phyloP scores from a whole-genome alignment of 2,329 filamentous ascomycete genomes.

The Trichoderma sp. region DNA sequence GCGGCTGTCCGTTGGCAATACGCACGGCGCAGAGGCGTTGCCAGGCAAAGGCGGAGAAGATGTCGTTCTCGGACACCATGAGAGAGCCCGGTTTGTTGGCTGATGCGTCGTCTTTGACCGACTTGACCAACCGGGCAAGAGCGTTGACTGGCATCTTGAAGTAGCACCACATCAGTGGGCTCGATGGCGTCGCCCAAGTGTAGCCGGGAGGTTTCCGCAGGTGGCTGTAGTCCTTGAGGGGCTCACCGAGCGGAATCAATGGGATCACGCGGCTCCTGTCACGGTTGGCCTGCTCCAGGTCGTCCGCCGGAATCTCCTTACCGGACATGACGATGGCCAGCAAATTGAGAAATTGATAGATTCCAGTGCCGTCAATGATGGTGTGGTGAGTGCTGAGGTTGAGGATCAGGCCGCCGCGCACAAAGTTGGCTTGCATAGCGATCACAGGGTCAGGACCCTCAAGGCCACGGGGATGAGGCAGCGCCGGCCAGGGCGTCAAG shows the following conservation, averaged over 20 bases:
- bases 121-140: neutral
- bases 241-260: neutral
- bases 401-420: neutral
- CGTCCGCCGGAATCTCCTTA: neutral
- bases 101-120: neutral
- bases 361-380: neutral
- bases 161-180: neutral
- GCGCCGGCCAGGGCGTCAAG: neutral
- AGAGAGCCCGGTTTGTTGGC: neutral
- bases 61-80: neutral
- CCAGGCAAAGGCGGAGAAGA: neutral
- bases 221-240: neutral
- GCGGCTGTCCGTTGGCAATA: neutral
- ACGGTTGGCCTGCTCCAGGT: neutral
- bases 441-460: neutral
- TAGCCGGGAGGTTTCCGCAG: neutral
- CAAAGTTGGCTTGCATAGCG: neutral
- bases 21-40: neutral
- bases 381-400: neutral
- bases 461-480: neutral
- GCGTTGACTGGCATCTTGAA: neutral
- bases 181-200: neutral
- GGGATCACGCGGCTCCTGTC: neutral
- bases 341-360: neutral
- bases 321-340: neutral